These are phyloP conservation scores for Borovskyia barvae DNA, from an alignment of 208 protist species.

Conservation along the genomic window DNA sequence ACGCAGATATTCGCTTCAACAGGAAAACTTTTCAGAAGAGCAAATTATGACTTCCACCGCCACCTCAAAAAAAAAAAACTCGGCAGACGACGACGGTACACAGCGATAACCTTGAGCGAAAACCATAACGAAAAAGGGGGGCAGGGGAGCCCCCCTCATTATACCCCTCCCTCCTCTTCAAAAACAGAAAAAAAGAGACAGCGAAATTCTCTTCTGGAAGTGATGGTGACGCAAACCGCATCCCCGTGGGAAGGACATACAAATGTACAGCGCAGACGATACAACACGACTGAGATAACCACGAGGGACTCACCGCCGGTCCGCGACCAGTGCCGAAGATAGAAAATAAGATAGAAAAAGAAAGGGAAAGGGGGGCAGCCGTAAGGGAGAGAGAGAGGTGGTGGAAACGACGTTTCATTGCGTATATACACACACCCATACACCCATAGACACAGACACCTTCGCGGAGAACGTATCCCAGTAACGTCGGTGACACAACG, in stretches of 20 bases:
- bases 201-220: neutral
- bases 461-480: too few relatives aligned
- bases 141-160: too few relatives aligned
- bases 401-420: too few relatives aligned
- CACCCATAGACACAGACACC: too few relatives aligned
- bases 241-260: too few relatives aligned
- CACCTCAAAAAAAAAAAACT: neutral
- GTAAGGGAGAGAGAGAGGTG: too few relatives aligned
- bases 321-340: too few relatives aligned
- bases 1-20: too few relatives aligned
- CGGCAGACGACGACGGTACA: neutral
- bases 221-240: neutral
- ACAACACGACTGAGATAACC: slow-evolving; percentile 6
- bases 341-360: too few relatives aligned
- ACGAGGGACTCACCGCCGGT: too few relatives aligned
- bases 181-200: neutral
- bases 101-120: neutral
- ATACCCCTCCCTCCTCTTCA: too few relatives aligned
- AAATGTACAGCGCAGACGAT: neutral
- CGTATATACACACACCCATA: neutral
- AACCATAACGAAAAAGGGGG: neutral
- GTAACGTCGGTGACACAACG: neutral
- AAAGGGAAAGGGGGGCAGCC: too few relatives aligned
- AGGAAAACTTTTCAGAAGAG: neutral
- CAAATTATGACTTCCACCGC: neutral